A percentile compares a stretch with the other conserved stretches of the same genome.
These are phyloP conservation scores for Zygotorulaspora florentina DNA, from an alignment of 805 yeast species.

Conservation along the genomic window DNA sequence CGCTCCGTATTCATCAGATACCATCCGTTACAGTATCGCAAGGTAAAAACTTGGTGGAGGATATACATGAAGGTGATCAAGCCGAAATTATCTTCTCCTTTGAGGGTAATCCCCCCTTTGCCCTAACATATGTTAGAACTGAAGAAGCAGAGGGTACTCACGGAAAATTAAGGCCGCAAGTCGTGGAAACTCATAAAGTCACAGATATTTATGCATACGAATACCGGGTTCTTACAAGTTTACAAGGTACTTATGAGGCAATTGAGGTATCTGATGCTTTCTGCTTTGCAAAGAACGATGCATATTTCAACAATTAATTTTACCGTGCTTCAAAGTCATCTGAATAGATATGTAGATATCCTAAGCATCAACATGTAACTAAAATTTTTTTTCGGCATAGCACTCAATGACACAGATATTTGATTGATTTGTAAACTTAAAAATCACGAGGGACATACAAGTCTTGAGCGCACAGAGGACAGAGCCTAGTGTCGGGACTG, in stretches of 20 bases:
- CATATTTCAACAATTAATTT: constrained; percentile 24
- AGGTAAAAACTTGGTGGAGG: constrained; percentile 71
- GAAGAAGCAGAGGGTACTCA: constrained; percentile 41
- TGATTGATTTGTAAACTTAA: too few relatives aligned
- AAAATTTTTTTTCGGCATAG: too few relatives aligned
- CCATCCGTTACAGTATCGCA: constrained; percentile 81
- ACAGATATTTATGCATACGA: constrained; percentile 63
- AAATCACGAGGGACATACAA: too few relatives aligned
- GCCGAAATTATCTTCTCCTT: constrained; percentile 81
- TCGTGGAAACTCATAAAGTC: constrained; percentile 56
- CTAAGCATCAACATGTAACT: background rate
- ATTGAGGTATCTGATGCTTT: constrained; percentile 80
- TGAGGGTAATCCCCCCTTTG: constrained; percentile 87
- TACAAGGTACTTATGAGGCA: constrained; percentile 94
- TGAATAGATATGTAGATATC: background rate
- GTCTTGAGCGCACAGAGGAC: too few relatives aligned
- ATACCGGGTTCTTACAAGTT: constrained; percentile 67
- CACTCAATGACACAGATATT: too few relatives aligned
- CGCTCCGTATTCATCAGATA: constrained; percentile 47
- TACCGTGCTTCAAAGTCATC: background rate
- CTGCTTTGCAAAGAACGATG: constrained; percentile 53
- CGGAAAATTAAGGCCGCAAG: constrained; percentile 48
- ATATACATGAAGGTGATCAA: constrained; percentile 91
- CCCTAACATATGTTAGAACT: constrained; percentile 76
- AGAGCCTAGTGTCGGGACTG: too few relatives aligned